Conservation (phyloP, 2,329 filamentous ascomycete genomes). For the Colletotrichum sp. region DNA sequence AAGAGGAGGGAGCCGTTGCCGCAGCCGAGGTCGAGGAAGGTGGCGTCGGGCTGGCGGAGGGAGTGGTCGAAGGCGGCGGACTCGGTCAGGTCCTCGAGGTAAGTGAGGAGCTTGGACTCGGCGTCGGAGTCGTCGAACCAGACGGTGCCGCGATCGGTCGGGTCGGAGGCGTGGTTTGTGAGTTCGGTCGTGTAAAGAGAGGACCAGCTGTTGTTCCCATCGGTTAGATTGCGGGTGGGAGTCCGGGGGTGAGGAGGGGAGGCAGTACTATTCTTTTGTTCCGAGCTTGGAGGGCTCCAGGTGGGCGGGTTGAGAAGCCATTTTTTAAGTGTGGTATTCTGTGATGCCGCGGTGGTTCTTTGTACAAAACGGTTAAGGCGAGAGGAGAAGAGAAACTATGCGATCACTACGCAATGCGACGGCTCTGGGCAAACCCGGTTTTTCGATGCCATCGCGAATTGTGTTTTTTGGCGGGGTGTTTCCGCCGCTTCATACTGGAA, state of each 20-base stretch:
- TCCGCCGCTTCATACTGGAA: background rate
- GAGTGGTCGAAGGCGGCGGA: conserved; percentile 24
- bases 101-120: conserved; percentile 78
- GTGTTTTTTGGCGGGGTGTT: conserved; percentile 14
- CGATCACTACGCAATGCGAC: background rate
- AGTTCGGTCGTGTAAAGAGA: conserved; percentile 74
- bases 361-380: background rate
- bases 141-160: conserved; percentile 82
- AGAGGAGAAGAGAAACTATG: background rate
- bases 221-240: conserved; percentile 1
- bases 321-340: background rate
- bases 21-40: conserved; percentile 87
- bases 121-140: conserved; percentile 97
- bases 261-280: conserved; percentile 85
- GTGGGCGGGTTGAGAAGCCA: conserved; percentile 57
- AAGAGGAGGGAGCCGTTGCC: conserved; percentile 95
- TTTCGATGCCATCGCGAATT: conserved; percentile 12
- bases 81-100: conserved; percentile 50
- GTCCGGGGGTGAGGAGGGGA: background rate
- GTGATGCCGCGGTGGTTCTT: background rate
- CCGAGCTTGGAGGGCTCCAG: conserved; percentile 82
- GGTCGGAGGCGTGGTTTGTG: conserved; percentile 72
- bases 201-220: conserved; percentile 67
- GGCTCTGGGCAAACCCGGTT: background rate
- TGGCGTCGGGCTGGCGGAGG: conserved; percentile 28